Percentiles rank a stretch among this genome's conserved stretches.
Conservation (phyloP, 805 yeast species). For the Lachancea meyersii region DNA sequence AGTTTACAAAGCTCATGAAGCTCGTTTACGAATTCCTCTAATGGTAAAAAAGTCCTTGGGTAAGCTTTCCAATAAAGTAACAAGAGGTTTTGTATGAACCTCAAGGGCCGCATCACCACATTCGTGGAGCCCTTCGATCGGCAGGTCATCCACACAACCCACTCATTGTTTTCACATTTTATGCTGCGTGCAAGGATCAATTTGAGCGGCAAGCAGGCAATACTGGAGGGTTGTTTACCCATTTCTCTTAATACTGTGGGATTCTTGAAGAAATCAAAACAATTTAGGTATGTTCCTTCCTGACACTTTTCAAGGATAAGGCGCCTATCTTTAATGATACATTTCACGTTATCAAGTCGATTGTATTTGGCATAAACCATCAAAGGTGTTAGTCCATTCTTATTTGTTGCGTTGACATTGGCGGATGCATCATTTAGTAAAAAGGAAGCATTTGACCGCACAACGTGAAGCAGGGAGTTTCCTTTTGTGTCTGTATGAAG, state of each 20-base stretch:
- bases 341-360: constrained; percentile 51
- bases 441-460: constrained; percentile 44
- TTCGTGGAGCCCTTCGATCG: constrained; percentile 2
- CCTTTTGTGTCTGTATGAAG: constrained; percentile 71
- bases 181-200: constrained; percentile 17
- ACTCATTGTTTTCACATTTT: constrained; percentile 18
- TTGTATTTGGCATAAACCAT: constrained; percentile 65
- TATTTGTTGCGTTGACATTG: constrained; percentile 57
- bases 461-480: constrained; percentile 69
- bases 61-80: constrained; percentile 11
- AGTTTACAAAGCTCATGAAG: constrained; percentile 12
- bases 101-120: constrained; percentile 15
- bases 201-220: neutral
- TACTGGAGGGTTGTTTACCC: constrained; percentile 9
- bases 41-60: constrained; percentile 23
- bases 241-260: constrained; percentile 15
- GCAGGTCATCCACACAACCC: constrained; percentile 16
- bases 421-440: constrained; percentile 35
- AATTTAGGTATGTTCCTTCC: constrained; percentile 30
- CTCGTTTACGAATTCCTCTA: constrained; percentile 14
- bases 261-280: constrained; percentile 44
- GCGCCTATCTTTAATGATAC: constrained; percentile 44
- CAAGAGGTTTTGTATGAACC: constrained; percentile 18
- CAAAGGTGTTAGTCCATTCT: constrained; percentile 58
- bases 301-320: constrained; percentile 39